Base-by-base conservation (phyloP, 148 eudicot species). In the Pouteria glomerata region DNA sequence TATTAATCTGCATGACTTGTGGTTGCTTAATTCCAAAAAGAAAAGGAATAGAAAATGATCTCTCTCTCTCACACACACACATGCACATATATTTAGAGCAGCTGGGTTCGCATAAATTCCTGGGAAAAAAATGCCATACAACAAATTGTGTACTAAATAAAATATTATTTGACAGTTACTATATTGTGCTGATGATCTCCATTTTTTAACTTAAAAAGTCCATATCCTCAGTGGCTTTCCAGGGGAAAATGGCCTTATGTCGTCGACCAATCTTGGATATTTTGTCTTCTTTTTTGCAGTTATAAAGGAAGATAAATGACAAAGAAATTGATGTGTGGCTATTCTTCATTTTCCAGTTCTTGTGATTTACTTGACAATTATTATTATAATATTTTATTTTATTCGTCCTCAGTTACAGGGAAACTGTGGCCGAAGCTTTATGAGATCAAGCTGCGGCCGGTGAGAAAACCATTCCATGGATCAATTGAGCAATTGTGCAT, bases 381-480 rank as follows among this genome's bases (percentile, higher is more conserved):
- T 61, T 44, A 45, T 61, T 61, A 16, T 19, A 45, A 21, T 19
- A n/a, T n/a, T n/a, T n/a, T 33, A 11, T 30, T 41, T 30, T 16
- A 6, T 57, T 24, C 35, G 34, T 27, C 50, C 70, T 64, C 87
- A 91, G 99, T 95, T 72, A 95, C 97, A 1, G 99, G 99, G 42
- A 95, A 95, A 78, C 81, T 84, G 21, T 95, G 99, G 99, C 99
- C 99, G 29, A 95, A 89, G 82, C 81, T 95, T 44, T 91, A 76
- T 42, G 99, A 95, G 78, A 87, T 91, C 66, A 89, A 91, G 92
- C 56, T 91, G 84, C 90, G 69, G 8, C 88, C 86, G 1, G 23
- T 81, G 58, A 68, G 73, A 35, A 80, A 77, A 61, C 74, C 67
- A 23, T 66, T 74, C 12, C 37, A 72, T 68, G 82, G 70, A 44